Evolutionary conservation across 768 basidiomycete genomes (phyloP), one percentile per base, ranked within the genome.

Genomic region (Leccinum obscurum): DNA sequence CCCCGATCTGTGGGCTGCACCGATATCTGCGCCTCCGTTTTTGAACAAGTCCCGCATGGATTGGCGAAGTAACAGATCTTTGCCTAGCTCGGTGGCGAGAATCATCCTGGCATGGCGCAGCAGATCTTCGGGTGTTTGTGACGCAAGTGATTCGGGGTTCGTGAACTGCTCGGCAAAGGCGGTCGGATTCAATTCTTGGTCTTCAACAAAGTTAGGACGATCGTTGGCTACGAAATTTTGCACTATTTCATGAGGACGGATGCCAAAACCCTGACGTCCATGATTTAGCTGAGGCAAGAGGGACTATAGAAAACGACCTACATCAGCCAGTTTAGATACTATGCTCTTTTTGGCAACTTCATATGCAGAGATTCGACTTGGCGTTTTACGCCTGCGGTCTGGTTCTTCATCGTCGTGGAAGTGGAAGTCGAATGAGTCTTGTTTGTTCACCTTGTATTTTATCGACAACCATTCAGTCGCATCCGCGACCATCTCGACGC

Each of bases 1-100:
- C 97, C 97, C 52, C 89, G 84, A 55, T 96, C 95, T 1, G 96
- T 98, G 0, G 96, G 95, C 52, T 81, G 79, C 15, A 95, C 87
- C 22, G 89, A 87, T 34, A 98, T 78, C 20, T 85, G 79, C 2
- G 89, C 96, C 62, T 88, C 85, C 13, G 81, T 78, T 68, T 83
- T 83, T 87, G 80, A 94, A 95, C 39, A 84, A 70, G 57, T 86
- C 81, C 55, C 97, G 86, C 54, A 93, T 86, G 58, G 86, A 81
- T 62, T 87, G 86, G 46, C 93, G 82, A 32, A 99, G 82, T 11
- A 93, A 77, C 13, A 96, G 96, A 72, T 99, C 96, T 70, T 92
- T 95, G 35, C 92, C 92, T 17, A 98, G 82, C 72, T 98, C 97
- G 0, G 91, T 93, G 6, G 89, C 83, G 52, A 98, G 76, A 58